Evolutionary conservation across 768 basidiomycete species (phyloP).

Genomic region (Nevesoporus exiguus): DNA sequence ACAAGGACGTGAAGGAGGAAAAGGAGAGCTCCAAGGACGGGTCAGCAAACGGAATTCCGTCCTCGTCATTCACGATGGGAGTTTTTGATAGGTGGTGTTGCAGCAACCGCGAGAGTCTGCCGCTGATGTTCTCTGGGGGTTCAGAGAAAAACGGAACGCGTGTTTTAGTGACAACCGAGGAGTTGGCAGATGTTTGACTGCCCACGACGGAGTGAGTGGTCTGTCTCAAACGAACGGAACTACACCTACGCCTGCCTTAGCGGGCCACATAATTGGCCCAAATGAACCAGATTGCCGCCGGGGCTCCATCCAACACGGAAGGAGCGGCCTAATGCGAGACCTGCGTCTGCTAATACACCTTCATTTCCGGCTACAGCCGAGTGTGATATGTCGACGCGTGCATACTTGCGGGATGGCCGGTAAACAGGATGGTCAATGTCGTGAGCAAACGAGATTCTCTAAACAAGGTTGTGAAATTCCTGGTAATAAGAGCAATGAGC

Average conservation of each 20-base stretch:
- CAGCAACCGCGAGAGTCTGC: conserved; percentile 59
- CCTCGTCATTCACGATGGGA: conserved; percentile 65
- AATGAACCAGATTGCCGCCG: conserved; percentile 67
- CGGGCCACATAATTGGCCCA: conserved; percentile 71
- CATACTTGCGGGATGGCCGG: conserved; percentile 77
- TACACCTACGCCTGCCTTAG: conserved; percentile 48
- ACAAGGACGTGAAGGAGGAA: conserved; percentile 69
- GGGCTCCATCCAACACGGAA: conserved; percentile 93
- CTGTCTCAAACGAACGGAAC: conserved; percentile 1
- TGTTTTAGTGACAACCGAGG: conserved; percentile 55
- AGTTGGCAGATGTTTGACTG: conserved; percentile 58
- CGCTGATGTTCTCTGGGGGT: conserved; percentile 31
- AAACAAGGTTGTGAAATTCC: conserved; percentile 5
- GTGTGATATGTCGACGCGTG: conserved; percentile 64
- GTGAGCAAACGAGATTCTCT: conserved; percentile 81
- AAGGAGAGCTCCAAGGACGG: conserved; percentile 69
- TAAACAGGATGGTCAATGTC: conserved; percentile 63
- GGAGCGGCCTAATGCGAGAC: conserved; percentile 79
- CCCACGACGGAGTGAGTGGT: conserved; percentile 5
- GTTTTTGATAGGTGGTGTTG: conserved; percentile 76
- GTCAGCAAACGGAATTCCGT: conserved; percentile 64
- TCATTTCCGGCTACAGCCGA: conserved; percentile 67
- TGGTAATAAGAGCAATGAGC: conserved; percentile 1
- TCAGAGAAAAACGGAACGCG: conserved; percentile 41
- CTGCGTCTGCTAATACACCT: conserved; percentile 70